These are phyloP conservation scores for barley (Hordeum vulgare) DNA, from an alignment of 176 grass and related monocot species.

Conservation along the genomic window MorexV3_pseudomolecules_assembly NC_058518.1:272604641-272605140, in stretches of 20 bases:
- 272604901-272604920: background rate
- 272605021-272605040: slow-evolving; percentile 96
- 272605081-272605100: slow-evolving; percentile 64
- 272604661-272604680: background rate
- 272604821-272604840: background rate
- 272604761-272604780: background rate
- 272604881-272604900: slow-evolving; percentile 14
- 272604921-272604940: slow-evolving; percentile 25
- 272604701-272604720: slow-evolving; percentile 13
- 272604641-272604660: background rate
- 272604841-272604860: background rate
- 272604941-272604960: slow-evolving; percentile 19
- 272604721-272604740: slow-evolving; percentile 1
- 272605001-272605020: slow-evolving; percentile 96
- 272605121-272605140: background rate
- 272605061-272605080: slow-evolving; percentile 90
- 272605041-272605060: slow-evolving; percentile 96
- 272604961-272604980: slow-evolving; percentile 63
- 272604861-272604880: slow-evolving; percentile 1
- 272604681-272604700: background rate
- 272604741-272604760: background rate
- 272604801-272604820: background rate
- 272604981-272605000: slow-evolving; percentile 99
- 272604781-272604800: background rate
- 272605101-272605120: slow-evolving; percentile 20